phyloP scores from a whole-genome alignment of 1,139 yeast genomes.

The Casaregolazyma suthepensis region DNA sequence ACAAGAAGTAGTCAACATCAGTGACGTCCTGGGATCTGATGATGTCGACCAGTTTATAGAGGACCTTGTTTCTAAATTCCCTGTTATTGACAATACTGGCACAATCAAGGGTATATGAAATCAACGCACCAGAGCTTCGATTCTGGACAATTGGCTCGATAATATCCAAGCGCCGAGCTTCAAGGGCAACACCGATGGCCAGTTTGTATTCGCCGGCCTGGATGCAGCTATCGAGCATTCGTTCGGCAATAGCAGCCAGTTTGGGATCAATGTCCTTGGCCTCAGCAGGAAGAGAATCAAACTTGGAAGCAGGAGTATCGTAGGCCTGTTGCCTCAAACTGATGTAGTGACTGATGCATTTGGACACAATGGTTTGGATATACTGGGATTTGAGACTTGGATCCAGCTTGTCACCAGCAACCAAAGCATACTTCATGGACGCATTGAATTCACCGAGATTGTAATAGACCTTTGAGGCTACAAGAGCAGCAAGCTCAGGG shows the following conservation, averaged over 20 bases:
- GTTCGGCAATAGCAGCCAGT: slow-evolving; percentile 67
- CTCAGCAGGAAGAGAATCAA: slow-evolving; percentile 17
- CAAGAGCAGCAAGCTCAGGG: slow-evolving; percentile 80
- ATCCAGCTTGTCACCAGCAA: slow-evolving; percentile 77
- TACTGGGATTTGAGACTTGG: slow-evolving; percentile 72
- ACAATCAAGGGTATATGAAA: slow-evolving; percentile 73
- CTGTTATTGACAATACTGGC: slow-evolving; percentile 63
- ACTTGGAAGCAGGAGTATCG: slow-evolving; percentile 31
- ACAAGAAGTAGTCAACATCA: slow-evolving; percentile 53
- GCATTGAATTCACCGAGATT: slow-evolving; percentile 92
- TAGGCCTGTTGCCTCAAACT: slow-evolving; percentile 53
- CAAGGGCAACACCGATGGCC: slow-evolving; percentile 88
- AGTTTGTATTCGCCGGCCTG: slow-evolving; percentile 64
- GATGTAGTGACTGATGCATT: slow-evolving; percentile 82
- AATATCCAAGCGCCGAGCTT: slow-evolving; percentile 79
- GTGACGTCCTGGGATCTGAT: slow-evolving; percentile 54
- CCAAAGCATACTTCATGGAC: slow-evolving; percentile 81
- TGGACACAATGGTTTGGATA: slow-evolving; percentile 88
- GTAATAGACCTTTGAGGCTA: slow-evolving; percentile 91
- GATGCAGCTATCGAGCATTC: slow-evolving; percentile 79
- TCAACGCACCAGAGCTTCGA: slow-evolving; percentile 38
- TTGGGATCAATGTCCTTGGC: slow-evolving; percentile 47
- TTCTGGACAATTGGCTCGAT: slow-evolving; percentile 52
- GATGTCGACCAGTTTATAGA: slow-evolving; percentile 56
- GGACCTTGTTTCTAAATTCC: slow-evolving; percentile 57